Evolutionary conservation across 129 eudicot genomes (phyloP).

Genomic region (Tagetes erecta): DNA sequence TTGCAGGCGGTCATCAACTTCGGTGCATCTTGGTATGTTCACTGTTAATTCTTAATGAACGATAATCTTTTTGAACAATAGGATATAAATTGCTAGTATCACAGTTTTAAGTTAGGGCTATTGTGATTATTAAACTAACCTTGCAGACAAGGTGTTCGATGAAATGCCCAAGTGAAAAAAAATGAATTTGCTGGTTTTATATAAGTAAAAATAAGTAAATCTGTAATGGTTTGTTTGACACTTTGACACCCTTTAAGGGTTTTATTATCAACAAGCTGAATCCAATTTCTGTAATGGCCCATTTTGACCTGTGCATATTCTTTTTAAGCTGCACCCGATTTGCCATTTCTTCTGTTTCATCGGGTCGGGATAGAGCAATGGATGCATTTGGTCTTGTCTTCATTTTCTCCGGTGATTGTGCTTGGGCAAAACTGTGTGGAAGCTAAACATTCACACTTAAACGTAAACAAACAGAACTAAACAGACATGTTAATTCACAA

Average conservation of each 20-base stretch:
- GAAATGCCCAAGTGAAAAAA: slow-evolving; percentile 31
- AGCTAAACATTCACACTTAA: no score
- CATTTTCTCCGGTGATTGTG: no score
- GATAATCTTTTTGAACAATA: background rate
- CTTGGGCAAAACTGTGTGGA: no score
- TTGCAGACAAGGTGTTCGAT: slow-evolving; percentile 51
- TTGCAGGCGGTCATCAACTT: slow-evolving; percentile 79
- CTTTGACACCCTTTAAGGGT: background rate
- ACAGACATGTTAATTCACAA: no score
- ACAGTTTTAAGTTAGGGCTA: background rate
- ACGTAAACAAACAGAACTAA: no score
- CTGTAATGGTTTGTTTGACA: background rate
- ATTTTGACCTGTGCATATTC: no score
- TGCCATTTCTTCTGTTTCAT: no score
- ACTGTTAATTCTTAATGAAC: background rate
- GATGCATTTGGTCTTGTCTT: no score
- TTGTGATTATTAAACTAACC: slow-evolving; percentile 7
- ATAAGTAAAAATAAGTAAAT: background rate
- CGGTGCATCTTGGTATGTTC: slow-evolving; percentile 86
- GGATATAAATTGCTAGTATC: background rate
- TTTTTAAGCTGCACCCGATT: no score
- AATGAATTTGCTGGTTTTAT: background rate
- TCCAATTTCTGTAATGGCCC: no score
- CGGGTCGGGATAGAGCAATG: no score
- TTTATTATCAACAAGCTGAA: background rate